These are phyloP conservation scores for Xylariaceae sp. DNA, from an alignment of 2,329 filamentous ascomycete species.

Conservation along the genomic window DNA sequence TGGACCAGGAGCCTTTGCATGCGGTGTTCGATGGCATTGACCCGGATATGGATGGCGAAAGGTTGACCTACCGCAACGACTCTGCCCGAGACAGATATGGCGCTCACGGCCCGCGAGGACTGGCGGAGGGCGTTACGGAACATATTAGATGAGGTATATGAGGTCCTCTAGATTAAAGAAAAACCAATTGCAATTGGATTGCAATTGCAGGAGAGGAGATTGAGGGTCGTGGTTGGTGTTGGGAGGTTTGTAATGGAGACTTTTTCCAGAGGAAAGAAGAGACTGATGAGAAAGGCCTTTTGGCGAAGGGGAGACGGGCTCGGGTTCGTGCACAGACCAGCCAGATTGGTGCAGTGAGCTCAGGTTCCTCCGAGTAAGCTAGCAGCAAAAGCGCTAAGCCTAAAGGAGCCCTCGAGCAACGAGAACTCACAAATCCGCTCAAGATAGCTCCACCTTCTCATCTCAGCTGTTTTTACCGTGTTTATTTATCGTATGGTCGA, in stretches of 20 bases:
- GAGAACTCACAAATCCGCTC: slow-evolving; percentile 25
- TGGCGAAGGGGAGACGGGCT: slow-evolving; percentile 31
- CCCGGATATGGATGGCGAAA: slow-evolving; percentile 46
- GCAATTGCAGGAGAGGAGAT: slow-evolving; percentile 68
- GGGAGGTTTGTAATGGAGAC: slow-evolving; percentile 39
- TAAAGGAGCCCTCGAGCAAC: background rate
- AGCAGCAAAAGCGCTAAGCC: slow-evolving; percentile 8
- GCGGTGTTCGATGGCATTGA: slow-evolving; percentile 55
- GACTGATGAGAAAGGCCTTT: slow-evolving; percentile 29
- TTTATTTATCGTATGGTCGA: background rate
- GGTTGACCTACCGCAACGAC: slow-evolving; percentile 87
- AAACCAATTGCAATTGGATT: slow-evolving; percentile 73
- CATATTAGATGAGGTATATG: slow-evolving; percentile 71
- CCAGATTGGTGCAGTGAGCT: slow-evolving; percentile 4
- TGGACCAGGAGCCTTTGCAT: slow-evolving; percentile 48
- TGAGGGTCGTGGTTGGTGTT: slow-evolving; percentile 49
- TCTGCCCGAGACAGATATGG: slow-evolving; percentile 90
- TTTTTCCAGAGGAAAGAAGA: slow-evolving; percentile 39
- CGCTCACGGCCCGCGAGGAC: slow-evolving; percentile 93
- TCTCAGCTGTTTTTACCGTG: background rate
- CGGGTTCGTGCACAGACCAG: slow-evolving; percentile 30
- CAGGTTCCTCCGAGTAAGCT: slow-evolving; percentile 2
- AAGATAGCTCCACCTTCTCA: slow-evolving; percentile 1
- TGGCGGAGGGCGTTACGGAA: slow-evolving; percentile 98
- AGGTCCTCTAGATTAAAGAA: slow-evolving; percentile 56